Percentiles rank a stretch among this genome's conserved stretches.
phyloP scores from a whole-genome alignment of 257 asterid species.

The Solanum sparsipilum region DNA sequence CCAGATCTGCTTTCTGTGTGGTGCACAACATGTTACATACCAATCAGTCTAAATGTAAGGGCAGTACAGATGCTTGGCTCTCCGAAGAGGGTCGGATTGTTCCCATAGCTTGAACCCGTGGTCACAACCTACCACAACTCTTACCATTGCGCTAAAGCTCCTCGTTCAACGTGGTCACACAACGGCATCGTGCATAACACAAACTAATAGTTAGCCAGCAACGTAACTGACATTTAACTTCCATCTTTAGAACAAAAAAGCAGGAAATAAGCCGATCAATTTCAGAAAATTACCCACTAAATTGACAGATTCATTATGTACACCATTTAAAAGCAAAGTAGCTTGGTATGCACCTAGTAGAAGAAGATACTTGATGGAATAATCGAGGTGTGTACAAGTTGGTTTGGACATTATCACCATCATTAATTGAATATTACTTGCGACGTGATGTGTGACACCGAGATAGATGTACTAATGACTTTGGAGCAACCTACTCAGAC shows the following conservation, averaged over 20 bases:
- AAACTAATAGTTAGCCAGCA: background rate
- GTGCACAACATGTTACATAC: background rate
- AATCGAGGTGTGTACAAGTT: background rate
- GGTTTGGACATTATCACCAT: too few relatives aligned
- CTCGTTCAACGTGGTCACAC: background rate
- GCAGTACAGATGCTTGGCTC: background rate
- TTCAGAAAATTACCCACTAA: background rate
- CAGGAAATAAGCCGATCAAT: background rate
- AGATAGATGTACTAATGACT: background rate
- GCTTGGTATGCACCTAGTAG: background rate
- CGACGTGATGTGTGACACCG: background rate
- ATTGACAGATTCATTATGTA: background rate
- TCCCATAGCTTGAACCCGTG: background rate
- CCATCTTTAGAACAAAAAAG: background rate
- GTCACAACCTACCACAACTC: background rate
- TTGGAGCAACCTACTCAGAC: too few relatives aligned
- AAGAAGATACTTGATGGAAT: background rate
- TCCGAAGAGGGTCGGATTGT: background rate
- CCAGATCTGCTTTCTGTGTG: background rate
- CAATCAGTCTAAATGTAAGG: background rate
- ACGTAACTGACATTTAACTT: background rate
- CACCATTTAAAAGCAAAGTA: background rate
- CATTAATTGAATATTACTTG: background rate
- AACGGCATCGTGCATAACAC: background rate
- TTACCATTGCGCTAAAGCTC: too few relatives aligned